phyloP scores from a whole-genome alignment of 1,284 basidiomycete genomes.

The Ganoderma resinaceum region DNA sequence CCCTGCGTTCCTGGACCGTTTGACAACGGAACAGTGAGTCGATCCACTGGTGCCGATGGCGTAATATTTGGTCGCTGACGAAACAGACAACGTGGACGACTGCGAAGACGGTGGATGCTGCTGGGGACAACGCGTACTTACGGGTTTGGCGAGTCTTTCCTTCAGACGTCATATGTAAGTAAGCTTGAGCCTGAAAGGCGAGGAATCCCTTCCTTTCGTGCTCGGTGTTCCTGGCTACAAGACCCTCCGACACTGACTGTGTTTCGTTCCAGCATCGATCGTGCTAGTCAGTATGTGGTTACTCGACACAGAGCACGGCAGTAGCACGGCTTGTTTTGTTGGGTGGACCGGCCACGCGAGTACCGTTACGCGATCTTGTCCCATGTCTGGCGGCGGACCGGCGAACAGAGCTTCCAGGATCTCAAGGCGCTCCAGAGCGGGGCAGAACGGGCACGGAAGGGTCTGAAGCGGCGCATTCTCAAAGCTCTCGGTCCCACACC shows the following conservation, averaged over 20 bases:
- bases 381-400: constrained; percentile 24
- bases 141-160: neutral
- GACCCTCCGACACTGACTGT: neutral
- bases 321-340: constrained; percentile 19
- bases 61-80: neutral
- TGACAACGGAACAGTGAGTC: constrained; percentile 4
- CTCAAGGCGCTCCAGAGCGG: constrained; percentile 17
- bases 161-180: neutral
- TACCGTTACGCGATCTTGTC: constrained; percentile 29
- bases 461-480: constrained; percentile 5
- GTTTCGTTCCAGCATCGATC: neutral
- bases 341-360: constrained; percentile 26
- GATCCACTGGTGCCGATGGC: neutral
- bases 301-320: constrained; percentile 22
- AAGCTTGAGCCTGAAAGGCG: neutral
- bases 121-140: no score
- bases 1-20: neutral
- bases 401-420: constrained; percentile 29
- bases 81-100: neutral
- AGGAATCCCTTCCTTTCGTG: no score
- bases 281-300: constrained; percentile 18
- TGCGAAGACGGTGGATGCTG: constrained; percentile 1
- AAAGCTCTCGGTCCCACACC: neutral
- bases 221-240: neutral
- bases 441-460: neutral